phyloP scores from a whole-genome alignment of 2,329 filamentous ascomycete species.

The Aspergillus aculeatus region DNA sequence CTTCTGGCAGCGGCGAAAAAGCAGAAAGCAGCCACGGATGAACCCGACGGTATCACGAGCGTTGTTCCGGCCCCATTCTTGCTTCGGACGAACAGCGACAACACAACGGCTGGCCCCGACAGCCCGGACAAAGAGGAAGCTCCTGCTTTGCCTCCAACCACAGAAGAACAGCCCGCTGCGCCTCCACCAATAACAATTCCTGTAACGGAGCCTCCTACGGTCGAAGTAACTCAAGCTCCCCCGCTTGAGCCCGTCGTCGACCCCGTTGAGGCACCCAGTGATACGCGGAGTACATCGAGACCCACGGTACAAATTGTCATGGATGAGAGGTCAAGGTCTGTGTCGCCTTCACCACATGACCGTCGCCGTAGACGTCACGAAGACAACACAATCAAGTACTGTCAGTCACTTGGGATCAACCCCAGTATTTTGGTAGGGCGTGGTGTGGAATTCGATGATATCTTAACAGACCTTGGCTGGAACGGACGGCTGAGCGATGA shows the following conservation, averaged over 20 bases:
- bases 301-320: conserved; percentile 19
- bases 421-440: conserved; percentile 71
- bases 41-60: conserved; percentile 83
- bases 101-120: conserved; percentile 30
- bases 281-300: conserved; percentile 24
- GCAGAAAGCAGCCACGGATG: conserved; percentile 59
- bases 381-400: conserved; percentile 75
- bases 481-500: conserved; percentile 72
- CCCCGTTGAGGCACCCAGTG: conserved; percentile 22
- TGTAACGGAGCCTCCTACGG: conserved; percentile 31
- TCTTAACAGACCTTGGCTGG: conserved; percentile 87
- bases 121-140: conserved; percentile 31
- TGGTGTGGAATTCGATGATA: conserved; percentile 75
- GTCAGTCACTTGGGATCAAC: conserved; percentile 75
- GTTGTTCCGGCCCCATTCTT: conserved; percentile 75
- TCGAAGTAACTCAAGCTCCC: conserved; percentile 40
- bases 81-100: conserved; percentile 44
- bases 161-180: conserved; percentile 5
- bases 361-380: conserved; percentile 62
- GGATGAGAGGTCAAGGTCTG: conserved; percentile 32
- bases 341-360: conserved; percentile 46
- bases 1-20: conserved; percentile 59
- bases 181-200: conserved; percentile 8
- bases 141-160: conserved; percentile 11
- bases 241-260: conserved; percentile 30